These are phyloP conservation scores for Microcera coccophila DNA, from an alignment of 2,329 filamentous ascomycete genomes.

Conservation along the genomic window DNA sequence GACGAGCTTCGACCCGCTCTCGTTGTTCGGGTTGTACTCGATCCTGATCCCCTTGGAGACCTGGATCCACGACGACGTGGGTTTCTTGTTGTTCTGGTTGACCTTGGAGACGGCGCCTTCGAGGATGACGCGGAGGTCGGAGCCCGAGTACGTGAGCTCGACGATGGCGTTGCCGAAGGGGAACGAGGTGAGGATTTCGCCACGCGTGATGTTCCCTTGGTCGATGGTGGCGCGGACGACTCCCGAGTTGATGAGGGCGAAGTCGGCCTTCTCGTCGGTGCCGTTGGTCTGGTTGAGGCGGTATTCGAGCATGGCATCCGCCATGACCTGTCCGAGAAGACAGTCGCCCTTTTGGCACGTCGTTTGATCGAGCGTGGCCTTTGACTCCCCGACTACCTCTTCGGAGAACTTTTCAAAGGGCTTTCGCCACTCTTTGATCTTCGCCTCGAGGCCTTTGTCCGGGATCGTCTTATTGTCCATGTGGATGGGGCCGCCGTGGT, in stretches of 20 bases:
- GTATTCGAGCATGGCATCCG: slow-evolving; percentile 60
- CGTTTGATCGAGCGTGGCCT: slow-evolving; percentile 56
- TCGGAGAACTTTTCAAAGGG: slow-evolving; percentile 59
- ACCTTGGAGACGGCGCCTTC: slow-evolving; percentile 55
- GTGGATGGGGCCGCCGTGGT: slow-evolving; percentile 61
- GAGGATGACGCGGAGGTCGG: slow-evolving; percentile 53
- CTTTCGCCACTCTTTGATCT: slow-evolving; percentile 55
- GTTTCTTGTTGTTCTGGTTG: slow-evolving; percentile 51
- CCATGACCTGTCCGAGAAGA: slow-evolving; percentile 51
- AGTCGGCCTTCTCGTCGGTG: slow-evolving; percentile 41
- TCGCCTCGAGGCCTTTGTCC: slow-evolving; percentile 53
- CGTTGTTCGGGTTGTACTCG: slow-evolving; percentile 52
- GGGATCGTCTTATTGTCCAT: slow-evolving; percentile 58
- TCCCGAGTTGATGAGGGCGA: slow-evolving; percentile 61
- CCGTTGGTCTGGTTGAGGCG: slow-evolving; percentile 44
- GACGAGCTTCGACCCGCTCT: slow-evolving; percentile 49
- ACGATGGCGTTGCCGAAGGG: slow-evolving; percentile 64
- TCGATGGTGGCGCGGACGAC: slow-evolving; percentile 63
- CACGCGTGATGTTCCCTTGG: slow-evolving; percentile 57
- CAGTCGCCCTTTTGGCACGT: slow-evolving; percentile 58
- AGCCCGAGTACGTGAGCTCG: slow-evolving; percentile 51
- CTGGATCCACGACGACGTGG: slow-evolving; percentile 58
- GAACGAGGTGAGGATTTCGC: slow-evolving; percentile 60
- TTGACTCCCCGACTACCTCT: slow-evolving; percentile 52
- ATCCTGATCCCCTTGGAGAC: slow-evolving; percentile 54